A percentile compares a stretch with the other conserved stretches of the same genome.
These are phyloP conservation scores for Urostyla sp. DNA, from an alignment of 73 alveolate species.

Conservation along the genomic window DNA sequence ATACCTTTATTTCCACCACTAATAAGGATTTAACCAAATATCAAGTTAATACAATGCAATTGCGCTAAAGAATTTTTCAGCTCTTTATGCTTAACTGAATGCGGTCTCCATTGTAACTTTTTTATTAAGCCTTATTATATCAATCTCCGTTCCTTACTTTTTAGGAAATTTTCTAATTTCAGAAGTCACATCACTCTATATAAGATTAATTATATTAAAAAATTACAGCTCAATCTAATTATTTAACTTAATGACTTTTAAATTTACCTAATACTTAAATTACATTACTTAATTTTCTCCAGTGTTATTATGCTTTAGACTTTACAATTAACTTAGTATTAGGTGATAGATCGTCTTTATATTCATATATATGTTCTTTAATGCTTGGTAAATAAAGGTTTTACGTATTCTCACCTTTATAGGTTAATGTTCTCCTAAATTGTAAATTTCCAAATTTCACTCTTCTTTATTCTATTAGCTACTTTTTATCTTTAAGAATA, in stretches of 20 bases:
- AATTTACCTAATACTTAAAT: background rate
- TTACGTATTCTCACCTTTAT: conserved; percentile 32
- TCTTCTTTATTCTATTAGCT: background rate
- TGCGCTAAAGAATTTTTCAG: conserved; percentile 13
- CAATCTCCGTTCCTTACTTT: background rate
- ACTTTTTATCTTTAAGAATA: no score
- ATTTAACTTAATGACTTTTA: background rate
- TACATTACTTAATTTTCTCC: conserved; percentile 31
- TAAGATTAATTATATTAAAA: background rate
- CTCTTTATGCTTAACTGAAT: background rate
- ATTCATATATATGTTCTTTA: conserved; percentile 9
- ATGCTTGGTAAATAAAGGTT: conserved; percentile 29
- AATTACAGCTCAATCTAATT: conserved; percentile 34
- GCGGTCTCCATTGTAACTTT: background rate
- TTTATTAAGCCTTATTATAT: background rate
- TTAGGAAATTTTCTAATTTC: conserved; percentile 41
- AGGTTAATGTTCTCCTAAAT: conserved; percentile 15
- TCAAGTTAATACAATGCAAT: background rate
- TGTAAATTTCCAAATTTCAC: background rate
- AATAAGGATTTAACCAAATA: background rate
- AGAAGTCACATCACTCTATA: conserved; percentile 37
- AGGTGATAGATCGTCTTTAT: conserved; percentile 3
- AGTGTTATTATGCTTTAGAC: conserved; percentile 20
- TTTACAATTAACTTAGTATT: background rate
- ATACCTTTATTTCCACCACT: conserved; percentile 21